phyloP scores from a whole-genome alignment of 2,329 filamentous ascomycete genomes.

The Hypomyces rosellus region DNA sequence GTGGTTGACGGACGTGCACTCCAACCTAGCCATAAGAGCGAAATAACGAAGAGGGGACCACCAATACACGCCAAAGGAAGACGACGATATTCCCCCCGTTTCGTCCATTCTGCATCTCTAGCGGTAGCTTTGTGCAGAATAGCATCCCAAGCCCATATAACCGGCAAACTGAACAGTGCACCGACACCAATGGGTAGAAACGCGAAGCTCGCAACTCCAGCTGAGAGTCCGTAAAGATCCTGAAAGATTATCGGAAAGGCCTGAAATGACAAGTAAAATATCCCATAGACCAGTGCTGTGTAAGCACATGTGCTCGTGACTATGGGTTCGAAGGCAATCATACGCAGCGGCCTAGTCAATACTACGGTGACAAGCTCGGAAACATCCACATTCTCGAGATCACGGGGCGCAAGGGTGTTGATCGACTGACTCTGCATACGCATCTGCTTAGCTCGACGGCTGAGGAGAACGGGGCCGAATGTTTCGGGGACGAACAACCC shows the following conservation, averaged over 20 bases:
- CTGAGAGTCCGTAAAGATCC: slow-evolving; percentile 7
- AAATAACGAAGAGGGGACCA: slow-evolving; percentile 30
- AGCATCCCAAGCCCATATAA: too few relatives aligned
- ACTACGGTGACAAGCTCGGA: background rate
- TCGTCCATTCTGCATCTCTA: slow-evolving; percentile 39
- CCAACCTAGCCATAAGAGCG: slow-evolving; percentile 17
- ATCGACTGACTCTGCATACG: background rate
- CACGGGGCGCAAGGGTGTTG: background rate
- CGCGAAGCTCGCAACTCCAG: slow-evolving; percentile 5
- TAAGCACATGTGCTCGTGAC: background rate
- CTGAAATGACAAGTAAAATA: slow-evolving; percentile 57
- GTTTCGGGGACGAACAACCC: slow-evolving; percentile 33
- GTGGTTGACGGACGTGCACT: slow-evolving; percentile 8
- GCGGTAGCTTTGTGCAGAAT: background rate
- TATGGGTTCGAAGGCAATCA: background rate
- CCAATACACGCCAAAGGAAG: slow-evolving; percentile 51
- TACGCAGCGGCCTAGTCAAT: background rate
- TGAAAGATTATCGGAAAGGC: slow-evolving; percentile 38
- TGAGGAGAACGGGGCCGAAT: slow-evolving; percentile 10
- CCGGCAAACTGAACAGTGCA: too few relatives aligned
- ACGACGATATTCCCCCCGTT: slow-evolving; percentile 44
- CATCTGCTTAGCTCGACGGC: background rate
- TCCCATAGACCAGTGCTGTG: slow-evolving; percentile 33
- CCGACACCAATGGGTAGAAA: slow-evolving; percentile 6
- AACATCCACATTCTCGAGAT: too few relatives aligned